These are phyloP conservation scores for Centrapalus pauciflorus DNA, from an alignment of 129 eudicot species.

Conservation along the genomic window DNA sequence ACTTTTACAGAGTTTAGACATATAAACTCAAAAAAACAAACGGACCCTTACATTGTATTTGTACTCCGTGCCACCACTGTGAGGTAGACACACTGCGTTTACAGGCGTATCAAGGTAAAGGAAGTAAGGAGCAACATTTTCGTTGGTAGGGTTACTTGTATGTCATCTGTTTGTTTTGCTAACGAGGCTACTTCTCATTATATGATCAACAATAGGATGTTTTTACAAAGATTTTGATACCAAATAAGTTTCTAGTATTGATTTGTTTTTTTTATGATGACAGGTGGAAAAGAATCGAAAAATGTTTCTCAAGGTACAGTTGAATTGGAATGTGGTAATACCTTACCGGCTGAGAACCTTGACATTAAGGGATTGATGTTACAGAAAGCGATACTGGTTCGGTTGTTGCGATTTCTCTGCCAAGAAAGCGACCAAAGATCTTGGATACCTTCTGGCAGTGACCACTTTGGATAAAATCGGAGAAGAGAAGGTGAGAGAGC, in stretches of 20 bases:
- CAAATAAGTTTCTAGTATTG: neutral
- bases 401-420: constrained; percentile 61
- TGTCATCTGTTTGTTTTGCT: too few species aligned
- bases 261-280: neutral
- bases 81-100: too few species aligned
- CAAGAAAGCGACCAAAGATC: constrained; percentile 61
- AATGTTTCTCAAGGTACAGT: constrained; percentile 63
- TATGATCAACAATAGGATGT: too few species aligned
- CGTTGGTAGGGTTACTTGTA: neutral
- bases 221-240: too few species aligned
- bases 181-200: too few species aligned
- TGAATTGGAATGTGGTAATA: constrained; percentile 74
- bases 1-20: too few species aligned
- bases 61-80: too few species aligned
- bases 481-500: constrained; percentile 61
- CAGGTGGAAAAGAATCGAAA: constrained; percentile 16
- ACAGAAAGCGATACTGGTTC: constrained; percentile 57
- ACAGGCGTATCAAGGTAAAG: too few species aligned
- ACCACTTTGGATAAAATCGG: constrained; percentile 64
- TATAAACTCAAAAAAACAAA: too few species aligned
- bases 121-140: too few species aligned
- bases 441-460: constrained; percentile 57
- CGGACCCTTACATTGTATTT: too few species aligned
- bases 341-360: constrained; percentile 65
- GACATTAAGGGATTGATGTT: constrained; percentile 62